phyloP scores from a whole-genome alignment of 2,329 filamentous ascomycete species.

The Fusarium haematococcum region DNA sequence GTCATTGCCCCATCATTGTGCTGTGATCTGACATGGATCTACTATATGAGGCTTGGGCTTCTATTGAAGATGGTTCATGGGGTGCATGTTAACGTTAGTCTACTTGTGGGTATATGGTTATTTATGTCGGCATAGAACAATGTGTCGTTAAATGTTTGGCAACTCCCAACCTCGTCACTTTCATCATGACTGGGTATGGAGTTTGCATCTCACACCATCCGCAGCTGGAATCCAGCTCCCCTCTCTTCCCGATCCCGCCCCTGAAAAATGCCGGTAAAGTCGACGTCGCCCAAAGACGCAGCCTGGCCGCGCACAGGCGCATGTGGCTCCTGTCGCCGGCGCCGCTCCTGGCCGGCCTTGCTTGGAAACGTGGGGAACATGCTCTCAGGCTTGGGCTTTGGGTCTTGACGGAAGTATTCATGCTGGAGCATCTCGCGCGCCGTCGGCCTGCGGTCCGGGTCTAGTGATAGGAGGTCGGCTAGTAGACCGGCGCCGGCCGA shows the following conservation, averaged over 20 bases:
- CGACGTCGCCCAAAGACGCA: conserved; percentile 65
- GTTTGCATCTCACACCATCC: conserved; percentile 61
- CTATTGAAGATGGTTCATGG: not conserved
- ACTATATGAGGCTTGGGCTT: not conserved
- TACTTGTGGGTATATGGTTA: not conserved
- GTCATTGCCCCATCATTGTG: not conserved
- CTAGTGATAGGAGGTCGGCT: conserved; percentile 75
- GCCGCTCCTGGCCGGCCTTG: conserved; percentile 90
- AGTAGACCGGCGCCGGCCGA: conserved; percentile 78
- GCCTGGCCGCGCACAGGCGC: conserved; percentile 83
- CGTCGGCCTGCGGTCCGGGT: conserved; percentile 77
- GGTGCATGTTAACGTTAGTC: not conserved
- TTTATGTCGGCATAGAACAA: not conserved
- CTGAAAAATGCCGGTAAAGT: conserved; percentile 79
- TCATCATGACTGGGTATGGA: not conserved
- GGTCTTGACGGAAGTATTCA: conserved; percentile 89
- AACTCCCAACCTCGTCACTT: not conserved
- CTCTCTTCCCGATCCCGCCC: conserved; percentile 73
- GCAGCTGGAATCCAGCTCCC: conserved; percentile 74
- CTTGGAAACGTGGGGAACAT: conserved; percentile 98
- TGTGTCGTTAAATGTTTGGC: not conserved
- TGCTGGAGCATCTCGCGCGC: conserved; percentile 82
- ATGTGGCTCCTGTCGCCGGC: conserved; percentile 78
- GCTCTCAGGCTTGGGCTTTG: conserved; percentile 86
- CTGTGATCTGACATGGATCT: not conserved